Evolutionary conservation across 176 grass and related monocot species (phyloP).

Genomic region (Eragrostis curvula): DNA sequence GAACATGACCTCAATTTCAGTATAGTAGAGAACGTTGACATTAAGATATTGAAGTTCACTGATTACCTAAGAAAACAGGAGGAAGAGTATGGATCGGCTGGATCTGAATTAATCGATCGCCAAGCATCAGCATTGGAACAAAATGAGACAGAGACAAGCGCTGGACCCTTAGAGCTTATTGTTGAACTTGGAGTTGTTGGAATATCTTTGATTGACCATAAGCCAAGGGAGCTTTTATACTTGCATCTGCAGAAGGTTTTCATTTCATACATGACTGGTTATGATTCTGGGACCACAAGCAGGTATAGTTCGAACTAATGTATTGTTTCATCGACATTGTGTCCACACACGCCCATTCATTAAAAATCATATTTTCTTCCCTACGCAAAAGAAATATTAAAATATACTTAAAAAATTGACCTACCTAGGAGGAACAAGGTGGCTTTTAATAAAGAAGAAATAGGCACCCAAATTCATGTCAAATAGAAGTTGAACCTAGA

Average conservation of each 20-base stretch:
- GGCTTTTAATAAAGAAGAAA: too few species aligned
- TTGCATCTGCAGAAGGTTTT: constrained; percentile 87
- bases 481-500: too few species aligned
- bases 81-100: constrained; percentile 23
- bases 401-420: too few species aligned
- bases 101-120: constrained; percentile 47
- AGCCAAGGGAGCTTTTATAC: constrained; percentile 87
- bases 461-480: too few species aligned
- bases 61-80: constrained; percentile 58
- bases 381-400: constrained; percentile 27
- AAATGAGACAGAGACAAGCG: constrained; percentile 50
- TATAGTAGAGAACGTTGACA: constrained; percentile 63
- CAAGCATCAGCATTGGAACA: constrained; percentile 27
- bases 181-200: constrained; percentile 92
- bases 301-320: constrained; percentile 53
- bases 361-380: constrained; percentile 6
- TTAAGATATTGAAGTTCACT: constrained; percentile 69
- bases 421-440: not conserved
- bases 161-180: constrained; percentile 81
- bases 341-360: not conserved
- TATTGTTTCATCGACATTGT: constrained; percentile 8
- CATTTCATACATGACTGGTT: constrained; percentile 85
- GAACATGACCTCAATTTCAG: constrained; percentile 65
- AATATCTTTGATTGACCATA: constrained; percentile 94
- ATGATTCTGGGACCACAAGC: constrained; percentile 82